A percentile compares a stretch with the other conserved stretches of the same genome.
phyloP scores from a whole-genome alignment of 2,329 filamentous ascomycete species.

The Ophiosphaerella narmari region DNA sequence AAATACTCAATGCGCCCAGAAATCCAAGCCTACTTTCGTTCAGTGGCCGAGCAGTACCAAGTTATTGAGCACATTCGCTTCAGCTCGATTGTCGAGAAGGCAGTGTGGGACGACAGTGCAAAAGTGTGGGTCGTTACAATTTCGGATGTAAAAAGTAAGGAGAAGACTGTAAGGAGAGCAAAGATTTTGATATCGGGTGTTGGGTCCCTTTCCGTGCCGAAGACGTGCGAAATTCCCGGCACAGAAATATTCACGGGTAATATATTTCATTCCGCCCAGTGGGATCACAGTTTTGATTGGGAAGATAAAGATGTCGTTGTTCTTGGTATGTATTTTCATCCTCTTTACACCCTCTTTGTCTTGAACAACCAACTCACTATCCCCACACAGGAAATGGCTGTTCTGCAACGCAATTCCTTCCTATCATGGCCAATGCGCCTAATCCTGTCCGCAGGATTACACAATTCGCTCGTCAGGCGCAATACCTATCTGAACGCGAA shows the following conservation, averaged over 20 bases:
- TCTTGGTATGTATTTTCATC: conserved; percentile 21
- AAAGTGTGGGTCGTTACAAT: conserved; percentile 47
- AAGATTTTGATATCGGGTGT: conserved; percentile 37
- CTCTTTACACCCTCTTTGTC: background rate
- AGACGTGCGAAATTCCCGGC: conserved; percentile 50
- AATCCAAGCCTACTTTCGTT: conserved; percentile 60
- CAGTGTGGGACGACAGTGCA: conserved; percentile 51
- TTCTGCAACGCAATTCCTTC: conserved; percentile 55
- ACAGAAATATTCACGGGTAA: conserved; percentile 51
- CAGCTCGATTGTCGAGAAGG: conserved; percentile 50
- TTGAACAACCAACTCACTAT: background rate
- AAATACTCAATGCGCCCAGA: conserved; percentile 62
- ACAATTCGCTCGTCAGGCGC: conserved; percentile 57
- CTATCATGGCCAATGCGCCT: conserved; percentile 47
- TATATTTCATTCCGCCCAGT: conserved; percentile 39
- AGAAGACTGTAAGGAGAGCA: conserved; percentile 21
- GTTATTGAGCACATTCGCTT: conserved; percentile 52
- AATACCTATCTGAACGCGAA: conserved; percentile 54
- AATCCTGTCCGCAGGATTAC: conserved; percentile 47
- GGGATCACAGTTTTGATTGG: conserved; percentile 58
- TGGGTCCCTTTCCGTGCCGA: conserved; percentile 35
- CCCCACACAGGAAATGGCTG: conserved; percentile 50
- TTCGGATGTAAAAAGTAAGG: conserved; percentile 25
- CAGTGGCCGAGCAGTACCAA: conserved; percentile 34
- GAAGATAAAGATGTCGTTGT: conserved; percentile 41